Percentiles rank a stretch among this genome's conserved stretches.
phyloP scores from a whole-genome alignment of 768 basidiomycete genomes.

The Psilocybe tampanensis region DNA sequence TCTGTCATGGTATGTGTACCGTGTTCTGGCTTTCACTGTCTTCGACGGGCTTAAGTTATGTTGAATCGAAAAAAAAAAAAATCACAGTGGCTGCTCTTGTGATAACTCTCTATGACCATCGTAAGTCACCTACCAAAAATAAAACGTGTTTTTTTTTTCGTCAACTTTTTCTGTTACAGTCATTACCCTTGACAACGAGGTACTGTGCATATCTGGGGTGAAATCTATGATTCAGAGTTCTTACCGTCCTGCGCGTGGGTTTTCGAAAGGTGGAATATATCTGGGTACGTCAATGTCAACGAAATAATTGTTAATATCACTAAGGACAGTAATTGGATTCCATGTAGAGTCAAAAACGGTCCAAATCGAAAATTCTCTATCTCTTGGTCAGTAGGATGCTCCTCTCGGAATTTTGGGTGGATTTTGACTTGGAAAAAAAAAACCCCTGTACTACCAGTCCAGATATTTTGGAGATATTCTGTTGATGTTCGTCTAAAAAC shows the following conservation, averaged over 20 bases:
- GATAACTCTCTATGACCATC: slow-evolving; percentile 24
- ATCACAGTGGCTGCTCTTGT: slow-evolving; percentile 21
- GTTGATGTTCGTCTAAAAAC: slow-evolving; percentile 16
- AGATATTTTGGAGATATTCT: slow-evolving; percentile 25
- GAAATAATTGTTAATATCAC: not conserved
- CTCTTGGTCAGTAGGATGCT: slow-evolving; percentile 17
- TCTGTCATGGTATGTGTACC: slow-evolving; percentile 27
- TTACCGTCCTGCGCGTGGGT: not conserved
- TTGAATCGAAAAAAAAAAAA: not conserved
- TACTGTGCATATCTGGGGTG: slow-evolving; percentile 4
- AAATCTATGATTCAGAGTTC: not conserved
- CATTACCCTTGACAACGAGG: slow-evolving; percentile 25
- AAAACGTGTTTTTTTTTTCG: not conserved
- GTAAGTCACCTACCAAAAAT: slow-evolving; percentile 9
- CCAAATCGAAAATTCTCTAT: slow-evolving; percentile 25
- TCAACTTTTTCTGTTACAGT: slow-evolving; percentile 5
- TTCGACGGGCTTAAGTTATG: too few relatives aligned
- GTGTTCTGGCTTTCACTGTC: too few relatives aligned
- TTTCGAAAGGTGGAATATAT: slow-evolving; percentile 22
- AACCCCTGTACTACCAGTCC: slow-evolving; percentile 10
- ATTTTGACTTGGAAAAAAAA: not conserved
- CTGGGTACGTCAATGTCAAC: slow-evolving; percentile 16
- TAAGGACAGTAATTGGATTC: not conserved
- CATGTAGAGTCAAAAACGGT: slow-evolving; percentile 20
- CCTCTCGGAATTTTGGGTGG: not conserved